These are phyloP conservation scores for Auxenochlorella pyrenoidosa DNA, from an alignment of 139 green algal species.

Conservation along the genomic window DNA sequence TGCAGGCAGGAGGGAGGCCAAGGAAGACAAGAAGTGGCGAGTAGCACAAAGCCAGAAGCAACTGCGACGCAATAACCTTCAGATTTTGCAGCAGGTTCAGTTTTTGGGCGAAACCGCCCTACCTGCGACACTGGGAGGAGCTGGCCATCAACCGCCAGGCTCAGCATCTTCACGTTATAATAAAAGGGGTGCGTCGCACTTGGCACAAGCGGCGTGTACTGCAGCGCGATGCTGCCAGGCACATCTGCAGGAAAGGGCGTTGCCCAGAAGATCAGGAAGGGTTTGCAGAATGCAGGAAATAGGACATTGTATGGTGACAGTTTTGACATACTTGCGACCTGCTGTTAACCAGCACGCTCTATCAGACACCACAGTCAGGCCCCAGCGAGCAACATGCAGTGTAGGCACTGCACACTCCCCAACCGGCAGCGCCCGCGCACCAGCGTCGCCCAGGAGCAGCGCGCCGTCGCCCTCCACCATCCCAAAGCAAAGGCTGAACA, in stretches of 20 bases:
- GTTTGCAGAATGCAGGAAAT: neutral
- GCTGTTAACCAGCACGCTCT: too few relatives aligned
- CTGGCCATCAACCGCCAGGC: conserved; percentile 67
- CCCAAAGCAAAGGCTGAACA: conserved; percentile 93
- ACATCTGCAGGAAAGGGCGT: neutral
- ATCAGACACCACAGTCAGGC: too few relatives aligned
- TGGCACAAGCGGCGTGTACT: conserved; percentile 63
- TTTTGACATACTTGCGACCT: too few relatives aligned
- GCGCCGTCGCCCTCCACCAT: conserved; percentile 72
- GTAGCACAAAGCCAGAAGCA: neutral
- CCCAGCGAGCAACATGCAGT: too few relatives aligned
- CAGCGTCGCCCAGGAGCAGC: conserved; percentile 74
- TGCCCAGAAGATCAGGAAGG: neutral
- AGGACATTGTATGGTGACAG: neutral
- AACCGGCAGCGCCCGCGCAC: neutral
- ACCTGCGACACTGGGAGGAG: conserved; percentile 38
- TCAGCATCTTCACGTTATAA: conserved; percentile 80
- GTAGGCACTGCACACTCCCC: too few relatives aligned
- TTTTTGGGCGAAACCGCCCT: too few relatives aligned
- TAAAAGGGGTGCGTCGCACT: conserved; percentile 70
- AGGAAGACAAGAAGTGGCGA: neutral
- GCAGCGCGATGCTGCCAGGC: neutral
- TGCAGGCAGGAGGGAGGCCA: neutral
- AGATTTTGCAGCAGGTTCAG: too few relatives aligned
- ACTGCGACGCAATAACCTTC: too few relatives aligned